These are phyloP conservation scores for Nicotiana attenuata DNA, from an alignment of 257 asterid species.

Conservation along the genomic window DNA sequence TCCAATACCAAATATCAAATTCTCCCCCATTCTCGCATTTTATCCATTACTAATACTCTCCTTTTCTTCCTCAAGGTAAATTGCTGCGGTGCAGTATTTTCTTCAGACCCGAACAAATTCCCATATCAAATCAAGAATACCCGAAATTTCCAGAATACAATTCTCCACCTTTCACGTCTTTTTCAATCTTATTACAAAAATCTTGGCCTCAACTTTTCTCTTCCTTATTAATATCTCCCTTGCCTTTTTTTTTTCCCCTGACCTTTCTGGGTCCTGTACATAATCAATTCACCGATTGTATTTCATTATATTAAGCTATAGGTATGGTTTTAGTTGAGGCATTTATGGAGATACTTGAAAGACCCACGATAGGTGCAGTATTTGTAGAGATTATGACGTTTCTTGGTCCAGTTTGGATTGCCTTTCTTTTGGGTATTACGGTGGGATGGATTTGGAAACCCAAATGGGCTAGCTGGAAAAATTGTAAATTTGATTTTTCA, in stretches of 20 bases:
- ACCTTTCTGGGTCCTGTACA: not conserved
- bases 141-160: constrained; percentile 12
- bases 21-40: not conserved
- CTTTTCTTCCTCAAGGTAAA: not conserved
- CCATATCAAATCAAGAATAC: constrained; percentile 6
- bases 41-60: not conserved
- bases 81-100: not conserved
- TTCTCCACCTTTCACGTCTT: constrained; percentile 34
- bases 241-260: not conserved
- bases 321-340: constrained; percentile 45
- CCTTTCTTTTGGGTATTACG: constrained; percentile 61
- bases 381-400: constrained; percentile 52
- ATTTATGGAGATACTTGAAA: constrained; percentile 48
- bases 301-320: not conserved
- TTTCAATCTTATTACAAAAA: constrained; percentile 29
- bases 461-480: constrained; percentile 55
- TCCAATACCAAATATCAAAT: not conserved
- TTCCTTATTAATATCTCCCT: constrained; percentile 11
- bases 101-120: not conserved
- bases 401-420: constrained; percentile 70
- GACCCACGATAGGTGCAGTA: constrained; percentile 51
- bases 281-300: not conserved
- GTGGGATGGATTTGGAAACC: constrained; percentile 98
- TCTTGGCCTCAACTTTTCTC: not conserved
- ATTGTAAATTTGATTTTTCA: constrained; percentile 53